Evolutionary conservation across 345 rosid genomes (phyloP).

Genomic region (Brassica cretica): DNA sequence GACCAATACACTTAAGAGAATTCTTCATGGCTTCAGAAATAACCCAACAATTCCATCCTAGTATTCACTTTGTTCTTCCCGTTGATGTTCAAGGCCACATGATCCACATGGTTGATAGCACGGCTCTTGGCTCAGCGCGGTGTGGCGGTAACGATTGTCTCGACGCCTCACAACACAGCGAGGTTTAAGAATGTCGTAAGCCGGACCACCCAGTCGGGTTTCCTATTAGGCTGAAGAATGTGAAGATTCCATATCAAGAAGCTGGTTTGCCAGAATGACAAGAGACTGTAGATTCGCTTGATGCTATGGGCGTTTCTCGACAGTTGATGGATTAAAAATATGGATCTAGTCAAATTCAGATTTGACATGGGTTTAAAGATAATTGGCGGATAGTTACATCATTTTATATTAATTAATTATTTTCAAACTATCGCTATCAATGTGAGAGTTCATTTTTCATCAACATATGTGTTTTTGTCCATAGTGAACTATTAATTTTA

Average conservation of each 20-base stretch:
- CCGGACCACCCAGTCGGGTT: constrained; percentile 22
- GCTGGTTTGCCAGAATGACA: constrained; percentile 27
- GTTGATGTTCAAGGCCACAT: constrained; percentile 46
- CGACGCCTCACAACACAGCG: constrained; percentile 47
- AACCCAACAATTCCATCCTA: not conserved
- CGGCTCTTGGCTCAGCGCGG: constrained; percentile 47
- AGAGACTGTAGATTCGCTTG: constrained; percentile 35
- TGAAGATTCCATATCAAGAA: constrained; percentile 32
- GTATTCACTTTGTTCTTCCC: constrained; percentile 56
- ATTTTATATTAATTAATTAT: too few relatives aligned
- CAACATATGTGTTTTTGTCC: too few relatives aligned
- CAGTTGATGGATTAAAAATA: too few relatives aligned
- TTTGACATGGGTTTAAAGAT: too few relatives aligned
- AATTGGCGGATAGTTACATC: too few relatives aligned
- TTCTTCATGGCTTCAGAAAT: constrained; percentile 25
- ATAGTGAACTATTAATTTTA: too few relatives aligned
- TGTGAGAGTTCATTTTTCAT: too few relatives aligned
- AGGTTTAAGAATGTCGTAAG: constrained; percentile 14
- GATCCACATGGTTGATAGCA: constrained; percentile 50
- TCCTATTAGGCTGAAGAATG: constrained; percentile 13
- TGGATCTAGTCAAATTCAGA: too few relatives aligned
- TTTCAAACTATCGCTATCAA: too few relatives aligned
- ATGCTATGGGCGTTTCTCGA: constrained; percentile 25
- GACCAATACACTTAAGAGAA: not conserved
- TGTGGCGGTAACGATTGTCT: constrained; percentile 39